Evolutionary conservation across 164 flowering plant species (phyloP), one percentile per base, ranked within the genome.

Genomic region (Kalanchoe fedtschenkoi): DNA sequence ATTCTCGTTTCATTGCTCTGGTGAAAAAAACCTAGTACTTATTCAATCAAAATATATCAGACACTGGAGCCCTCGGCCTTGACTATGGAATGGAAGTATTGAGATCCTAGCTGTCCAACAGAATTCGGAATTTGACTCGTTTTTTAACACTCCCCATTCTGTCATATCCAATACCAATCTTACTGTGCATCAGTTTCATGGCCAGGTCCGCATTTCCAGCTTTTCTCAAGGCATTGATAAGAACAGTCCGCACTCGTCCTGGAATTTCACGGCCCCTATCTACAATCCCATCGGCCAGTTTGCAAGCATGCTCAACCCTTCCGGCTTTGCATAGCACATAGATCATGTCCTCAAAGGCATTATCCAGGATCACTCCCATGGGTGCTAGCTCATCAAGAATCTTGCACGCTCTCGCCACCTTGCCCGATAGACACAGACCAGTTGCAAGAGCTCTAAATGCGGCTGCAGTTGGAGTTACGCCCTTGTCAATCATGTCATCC

Each of bases 211-310:
- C 69, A 71, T 89, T 88, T 17, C 97, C 99, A 17, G 96, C 81
- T 74, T 91, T 95, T 73, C 97, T 81, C 77, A 91, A 81, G n/a
- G 99, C 91, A 77, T 95, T 91, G 39, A 95, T 80, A 29, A 95
- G 64, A 68, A 84, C 62, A 60, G 91, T 87, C 0, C 97, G 88
- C 26, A 88, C 74, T 68, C 70, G 81, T 33, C 93, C 97, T 1
- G 99, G 95, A 61, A 87, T 82, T 75, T 95, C 99, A 55, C 95
- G 77, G 17, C 92, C 97, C 65, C 99, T 80, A 62, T 87, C 97
- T 60, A 89, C 83, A 71, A 95, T 68, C 22, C 97, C 95, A 81
- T 95, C 99, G 35, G 93, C 99, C 80, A 95, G 78, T 66, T 85
- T 91, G 71, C 99, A 95, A 54, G 96, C 99, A 74, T 95, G 81